Base-by-base conservation (phyloP, 2,329 filamentous ascomycete species). In the Curvularia verruculosa region DNA sequence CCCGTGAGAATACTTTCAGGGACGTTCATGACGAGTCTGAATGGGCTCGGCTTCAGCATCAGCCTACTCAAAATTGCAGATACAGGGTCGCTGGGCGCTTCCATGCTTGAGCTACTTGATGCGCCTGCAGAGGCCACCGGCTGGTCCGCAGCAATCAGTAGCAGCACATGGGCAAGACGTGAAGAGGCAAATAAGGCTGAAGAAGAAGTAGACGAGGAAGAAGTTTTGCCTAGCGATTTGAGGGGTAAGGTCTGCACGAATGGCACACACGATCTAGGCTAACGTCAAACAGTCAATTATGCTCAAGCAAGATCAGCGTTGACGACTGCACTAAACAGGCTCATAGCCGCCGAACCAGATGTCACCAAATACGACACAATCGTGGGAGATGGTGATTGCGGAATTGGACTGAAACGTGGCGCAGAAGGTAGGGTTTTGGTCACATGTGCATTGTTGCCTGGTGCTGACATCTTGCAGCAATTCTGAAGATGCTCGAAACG, bases 361-460 rank as follows among this genome's bases (percentile, higher is more conserved):
- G 80, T 90, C 52, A 90, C 88, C 10, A 83, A 79, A 52, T 90
- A 84, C 70, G 88, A 90, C 70, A 96, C 91, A 0, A 86, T 95
- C 12, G 91, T 96, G 23, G 92, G 92, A 40, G 92, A 96, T 71
- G 92, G 92, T 45, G 92, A 96, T 77, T 96, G 92, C 70, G 92
- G 92, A 9, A 90, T 92, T 56, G 91, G 91, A 5, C 81, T 96
- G 59, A 92, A 91, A 80, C 87, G 92, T 60, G 92, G 92, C 47
- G 92, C 92, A n/a, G 89, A 96, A 82, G 86, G 75, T 76, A 55
- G 49, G 71, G 60, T 47, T 19, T 82, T 53, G 9, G 21, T 64
- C 61, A 65, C 84, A 58, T 67, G 59, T 5, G 49, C 9, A 56
- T 49, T 46, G 58, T 50, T 64, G 58, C 56, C 59, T 68, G 31